Conservation (phyloP, 495 filamentous ascomycete species). For the Darksidea phi region DNA sequence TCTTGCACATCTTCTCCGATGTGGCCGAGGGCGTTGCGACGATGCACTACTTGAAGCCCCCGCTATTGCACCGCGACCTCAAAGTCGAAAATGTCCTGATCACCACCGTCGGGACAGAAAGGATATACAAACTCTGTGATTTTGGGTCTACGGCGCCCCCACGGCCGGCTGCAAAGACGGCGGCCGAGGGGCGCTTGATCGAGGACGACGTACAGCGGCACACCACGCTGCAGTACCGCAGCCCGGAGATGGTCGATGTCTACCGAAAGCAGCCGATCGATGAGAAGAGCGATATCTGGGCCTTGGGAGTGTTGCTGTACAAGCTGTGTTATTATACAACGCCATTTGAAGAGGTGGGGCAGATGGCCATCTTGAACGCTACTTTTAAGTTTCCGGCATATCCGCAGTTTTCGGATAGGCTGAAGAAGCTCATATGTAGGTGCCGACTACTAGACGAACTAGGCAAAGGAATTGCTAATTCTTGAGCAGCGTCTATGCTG, state of each 20-base stretch:
- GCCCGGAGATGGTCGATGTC: constrained; percentile 98
- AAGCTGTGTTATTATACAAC: constrained; percentile 99
- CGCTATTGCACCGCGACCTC: constrained; percentile 87
- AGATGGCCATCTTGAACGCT: constrained; percentile 97
- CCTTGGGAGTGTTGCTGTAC: constrained; percentile 90
- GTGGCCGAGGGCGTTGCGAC: constrained; percentile 94
- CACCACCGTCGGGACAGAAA: constrained; percentile 57
- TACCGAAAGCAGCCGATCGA: constrained; percentile 95
- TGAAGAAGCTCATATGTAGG: constrained; percentile 90
- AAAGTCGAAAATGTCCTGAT: constrained; percentile 99
- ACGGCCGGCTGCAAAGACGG: constrained; percentile 76
- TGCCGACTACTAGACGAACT: neutral
- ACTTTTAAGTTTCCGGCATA: constrained; percentile 89
- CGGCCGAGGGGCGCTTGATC: constrained; percentile 81
- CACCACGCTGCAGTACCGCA: constrained; percentile 94
- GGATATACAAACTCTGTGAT: constrained; percentile 91
- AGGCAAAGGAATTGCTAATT: constrained; percentile 1
- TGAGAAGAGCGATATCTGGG: constrained; percentile 99
- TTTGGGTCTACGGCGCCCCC: constrained; percentile 91
- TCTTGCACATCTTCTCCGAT: constrained; percentile 93
- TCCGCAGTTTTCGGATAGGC: constrained; percentile 81
- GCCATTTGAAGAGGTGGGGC: constrained; percentile 94
- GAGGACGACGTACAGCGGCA: constrained; percentile 97
- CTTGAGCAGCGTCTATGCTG: constrained; percentile 74
- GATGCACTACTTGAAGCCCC: constrained; percentile 97